These are phyloP conservation scores for Xylaria cubensis DNA, from an alignment of 495 filamentous ascomycete genomes.

Conservation along the genomic window DNA sequence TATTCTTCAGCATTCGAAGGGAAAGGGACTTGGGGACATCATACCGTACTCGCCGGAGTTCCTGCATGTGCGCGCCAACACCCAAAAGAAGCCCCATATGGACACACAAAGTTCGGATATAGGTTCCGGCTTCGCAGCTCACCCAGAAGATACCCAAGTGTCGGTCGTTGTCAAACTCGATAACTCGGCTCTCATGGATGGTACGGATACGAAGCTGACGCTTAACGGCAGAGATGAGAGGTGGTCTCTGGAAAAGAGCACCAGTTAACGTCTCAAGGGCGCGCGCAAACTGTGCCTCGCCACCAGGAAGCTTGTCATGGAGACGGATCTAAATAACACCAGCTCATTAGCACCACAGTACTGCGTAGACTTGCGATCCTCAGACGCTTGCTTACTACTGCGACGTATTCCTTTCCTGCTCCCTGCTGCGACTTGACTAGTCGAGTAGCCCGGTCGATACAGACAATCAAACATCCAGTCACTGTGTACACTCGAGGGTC, in stretches of 20 bases:
- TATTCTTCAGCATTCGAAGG: background rate
- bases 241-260: conserved; percentile 95
- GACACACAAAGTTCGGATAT: conserved; percentile 97
- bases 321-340: conserved; percentile 79
- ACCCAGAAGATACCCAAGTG: conserved; percentile 99
- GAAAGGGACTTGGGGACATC: background rate
- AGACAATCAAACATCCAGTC: conserved; percentile 90
- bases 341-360: conserved; percentile 56
- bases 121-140: conserved; percentile 96
- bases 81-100: conserved; percentile 92
- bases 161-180: conserved; percentile 97
- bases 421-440: conserved; percentile 98
- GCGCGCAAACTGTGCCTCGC: conserved; percentile 84
- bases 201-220: conserved; percentile 96
- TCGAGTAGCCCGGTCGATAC: conserved; percentile 92
- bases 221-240: conserved; percentile 97
- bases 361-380: background rate
- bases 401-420: conserved; percentile 78
- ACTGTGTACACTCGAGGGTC: conserved; percentile 37
- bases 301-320: conserved; percentile 90
- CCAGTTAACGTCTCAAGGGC: conserved; percentile 95
- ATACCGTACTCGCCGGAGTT: conserved; percentile 84
- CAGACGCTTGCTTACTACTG: conserved; percentile 29
- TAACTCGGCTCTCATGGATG: conserved; percentile 91
- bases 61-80: conserved; percentile 98